Evolutionary conservation across 129 eudicot species (phyloP).

Genomic region (Lactuca saligna): DNA sequence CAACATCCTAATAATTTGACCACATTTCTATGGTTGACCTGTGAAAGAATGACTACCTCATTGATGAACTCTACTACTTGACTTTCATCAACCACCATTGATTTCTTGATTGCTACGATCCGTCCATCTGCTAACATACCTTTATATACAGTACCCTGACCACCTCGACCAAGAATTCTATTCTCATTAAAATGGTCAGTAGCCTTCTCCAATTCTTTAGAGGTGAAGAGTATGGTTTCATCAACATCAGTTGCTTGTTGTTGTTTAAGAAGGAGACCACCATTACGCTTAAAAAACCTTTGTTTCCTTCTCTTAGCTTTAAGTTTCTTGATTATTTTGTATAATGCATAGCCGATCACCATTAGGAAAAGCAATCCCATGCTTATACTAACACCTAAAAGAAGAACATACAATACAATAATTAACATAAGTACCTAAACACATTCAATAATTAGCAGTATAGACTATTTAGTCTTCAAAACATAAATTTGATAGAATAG

Average conservation of each 20-base stretch:
- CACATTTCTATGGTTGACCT: constrained; percentile 7
- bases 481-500: too few species aligned
- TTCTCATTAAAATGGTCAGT: too few species aligned
- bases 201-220: neutral
- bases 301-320: neutral
- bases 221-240: constrained; percentile 11
- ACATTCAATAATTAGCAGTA: too few species aligned
- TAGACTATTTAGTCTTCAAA: too few species aligned
- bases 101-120: neutral
- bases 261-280: too few species aligned
- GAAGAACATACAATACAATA: too few species aligned
- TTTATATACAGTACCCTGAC: too few species aligned
- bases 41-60: constrained; percentile 26
- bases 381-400: too few species aligned
- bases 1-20: too few species aligned
- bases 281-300: constrained; percentile 5
- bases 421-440: too few species aligned
- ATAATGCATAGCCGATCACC: neutral
- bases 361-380: constrained; percentile 1
- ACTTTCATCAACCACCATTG: constrained; percentile 14
- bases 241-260: neutral
- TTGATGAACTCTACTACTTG: constrained; percentile 24
- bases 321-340: constrained; percentile 4
- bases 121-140: too few species aligned
- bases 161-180: too few species aligned